These are phyloP conservation scores for Xanthoceras sorbifolium DNA, from an alignment of 345 rosid species.

Conservation along the genomic window DNA sequence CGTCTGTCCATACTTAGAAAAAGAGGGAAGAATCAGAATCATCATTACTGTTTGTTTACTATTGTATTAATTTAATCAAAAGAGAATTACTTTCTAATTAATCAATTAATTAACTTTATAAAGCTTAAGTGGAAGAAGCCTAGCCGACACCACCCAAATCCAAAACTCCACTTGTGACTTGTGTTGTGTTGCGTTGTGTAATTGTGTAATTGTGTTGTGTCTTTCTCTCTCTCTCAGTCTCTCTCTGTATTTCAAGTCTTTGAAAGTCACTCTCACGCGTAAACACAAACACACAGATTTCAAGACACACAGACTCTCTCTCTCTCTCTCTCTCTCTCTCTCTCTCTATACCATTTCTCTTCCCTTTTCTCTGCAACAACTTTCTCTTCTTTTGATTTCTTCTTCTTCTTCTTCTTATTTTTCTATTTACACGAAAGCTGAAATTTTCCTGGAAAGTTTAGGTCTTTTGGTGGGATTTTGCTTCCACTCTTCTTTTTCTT, in stretches of 20 bases:
- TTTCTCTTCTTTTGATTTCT: background rate
- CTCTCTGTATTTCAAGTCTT: conserved; percentile 21
- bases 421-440: background rate
- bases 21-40: conserved; percentile 11
- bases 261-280: conserved; percentile 41
- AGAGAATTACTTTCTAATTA: conserved; percentile 17
- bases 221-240: background rate
- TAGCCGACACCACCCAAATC: background rate
- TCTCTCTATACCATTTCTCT: background rate
- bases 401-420: background rate
- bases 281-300: conserved; percentile 16
- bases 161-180: background rate
- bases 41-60: background rate
- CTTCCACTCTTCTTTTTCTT: background rate
- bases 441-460: background rate
- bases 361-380: background rate
- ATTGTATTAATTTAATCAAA: conserved; percentile 17
- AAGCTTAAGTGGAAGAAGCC: conserved; percentile 8
- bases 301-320: background rate
- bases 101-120: background rate
- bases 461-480: background rate
- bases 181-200: too few species aligned
- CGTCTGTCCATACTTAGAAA: conserved; percentile 4
- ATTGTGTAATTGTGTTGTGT: too few species aligned
- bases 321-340: background rate